A percentile compares a stretch with the other conserved stretches of the same genome.
Evolutionary conservation across 805 yeast genomes (phyloP).

Genomic region (Schizosaccharomyces pombe): DNA sequence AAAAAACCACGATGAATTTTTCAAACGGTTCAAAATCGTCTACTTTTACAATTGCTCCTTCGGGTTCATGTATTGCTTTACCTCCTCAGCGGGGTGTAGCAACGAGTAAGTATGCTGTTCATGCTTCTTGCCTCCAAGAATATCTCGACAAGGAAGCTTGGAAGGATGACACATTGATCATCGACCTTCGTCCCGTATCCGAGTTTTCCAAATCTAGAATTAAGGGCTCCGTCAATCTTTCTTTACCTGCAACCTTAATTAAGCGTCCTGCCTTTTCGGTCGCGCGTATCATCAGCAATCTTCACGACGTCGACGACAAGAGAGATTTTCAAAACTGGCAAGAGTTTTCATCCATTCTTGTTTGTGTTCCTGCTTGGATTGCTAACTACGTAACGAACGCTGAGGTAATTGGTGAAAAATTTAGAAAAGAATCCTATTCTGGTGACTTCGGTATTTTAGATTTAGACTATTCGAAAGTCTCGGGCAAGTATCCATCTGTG

Average conservation of each 20-base stretch:
- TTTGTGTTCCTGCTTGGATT: neutral
- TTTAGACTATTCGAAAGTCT: neutral
- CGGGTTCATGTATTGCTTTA: neutral
- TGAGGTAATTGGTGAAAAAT: neutral
- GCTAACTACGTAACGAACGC: neutral
- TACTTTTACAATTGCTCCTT: neutral
- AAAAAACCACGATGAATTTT: neutral
- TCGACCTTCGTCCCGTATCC: conserved; percentile 65
- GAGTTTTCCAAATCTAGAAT: conserved; percentile 42
- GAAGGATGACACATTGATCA: conserved; percentile 18
- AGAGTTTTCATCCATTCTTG: neutral
- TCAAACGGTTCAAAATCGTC: neutral
- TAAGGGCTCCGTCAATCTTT: conserved; percentile 41
- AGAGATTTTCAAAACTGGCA: neutral
- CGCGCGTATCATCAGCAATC: neutral
- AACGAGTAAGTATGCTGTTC: neutral
- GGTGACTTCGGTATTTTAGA: neutral
- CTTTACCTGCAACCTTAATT: conserved; percentile 72
- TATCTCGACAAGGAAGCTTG: neutral
- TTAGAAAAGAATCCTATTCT: conserved; percentile 14
- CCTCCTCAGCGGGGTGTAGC: neutral
- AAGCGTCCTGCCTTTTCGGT: conserved; percentile 39
- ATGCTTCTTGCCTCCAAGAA: neutral
- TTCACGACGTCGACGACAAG: neutral
- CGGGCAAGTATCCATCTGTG: neutral